Evolutionary conservation across 495 filamentous ascomycete genomes (phyloP).

Genomic region (Hypoxylon rickii): DNA sequence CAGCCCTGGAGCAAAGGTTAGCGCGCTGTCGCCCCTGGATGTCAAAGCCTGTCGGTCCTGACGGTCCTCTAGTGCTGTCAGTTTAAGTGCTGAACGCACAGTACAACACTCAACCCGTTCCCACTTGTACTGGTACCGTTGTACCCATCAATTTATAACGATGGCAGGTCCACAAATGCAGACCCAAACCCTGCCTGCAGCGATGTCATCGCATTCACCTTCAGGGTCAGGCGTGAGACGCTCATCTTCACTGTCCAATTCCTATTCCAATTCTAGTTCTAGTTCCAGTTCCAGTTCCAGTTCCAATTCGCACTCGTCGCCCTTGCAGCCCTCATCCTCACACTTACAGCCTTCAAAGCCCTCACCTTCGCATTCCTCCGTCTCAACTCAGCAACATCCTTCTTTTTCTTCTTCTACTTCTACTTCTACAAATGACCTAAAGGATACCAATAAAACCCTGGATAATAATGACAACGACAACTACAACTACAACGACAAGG

Average conservation of each 20-base stretch:
- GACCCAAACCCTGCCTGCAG: constrained; percentile 20
- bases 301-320: constrained; percentile 9
- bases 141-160: constrained; percentile 29
- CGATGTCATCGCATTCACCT: constrained; percentile 33
- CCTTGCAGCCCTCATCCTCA: constrained; percentile 4
- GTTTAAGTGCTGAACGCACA: too few relatives aligned
- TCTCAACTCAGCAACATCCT: constrained; percentile 6
- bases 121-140: constrained; percentile 2
- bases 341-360: background rate
- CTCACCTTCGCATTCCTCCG: constrained; percentile 17
- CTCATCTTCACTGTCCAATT: too few relatives aligned
- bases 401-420: constrained; percentile 14
- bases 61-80: too few relatives aligned
- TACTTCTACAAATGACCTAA: too few relatives aligned
- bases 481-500: background rate
- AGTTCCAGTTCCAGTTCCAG: too few relatives aligned
- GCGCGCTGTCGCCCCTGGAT: too few relatives aligned
- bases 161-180: constrained; percentile 34
- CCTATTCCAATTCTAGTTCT: too few relatives aligned
- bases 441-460: too few relatives aligned
- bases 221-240: constrained; percentile 1
- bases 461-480: too few relatives aligned
- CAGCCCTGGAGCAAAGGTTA: too few relatives aligned
- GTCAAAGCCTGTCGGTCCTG: too few relatives aligned
- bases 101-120: too few relatives aligned